Conservation (phyloP, 2,329 filamentous ascomycete genomes). For the Dothistroma septosporum region DNA sequence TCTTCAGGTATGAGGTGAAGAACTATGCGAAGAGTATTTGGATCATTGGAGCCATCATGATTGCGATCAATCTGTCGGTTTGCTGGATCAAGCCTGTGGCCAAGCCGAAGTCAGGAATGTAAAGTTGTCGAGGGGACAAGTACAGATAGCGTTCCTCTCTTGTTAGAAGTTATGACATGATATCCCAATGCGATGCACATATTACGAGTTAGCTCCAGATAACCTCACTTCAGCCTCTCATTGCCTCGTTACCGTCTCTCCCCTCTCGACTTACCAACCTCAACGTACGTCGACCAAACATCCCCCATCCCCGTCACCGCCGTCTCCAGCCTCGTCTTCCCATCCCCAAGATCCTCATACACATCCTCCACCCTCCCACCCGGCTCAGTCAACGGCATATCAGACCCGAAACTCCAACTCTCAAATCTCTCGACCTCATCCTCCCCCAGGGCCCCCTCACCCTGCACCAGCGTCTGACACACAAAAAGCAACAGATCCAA, state of each 20-base stretch:
- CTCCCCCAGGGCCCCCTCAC: too few species aligned
- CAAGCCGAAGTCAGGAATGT: constrained; percentile 21
- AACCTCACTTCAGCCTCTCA: too few species aligned
- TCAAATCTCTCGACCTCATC: background rate
- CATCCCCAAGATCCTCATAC: background rate
- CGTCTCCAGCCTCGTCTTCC: background rate
- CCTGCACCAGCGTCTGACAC: background rate
- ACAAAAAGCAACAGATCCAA: background rate
- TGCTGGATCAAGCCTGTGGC: constrained; percentile 59
- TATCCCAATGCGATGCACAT: background rate
- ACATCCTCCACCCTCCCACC: background rate
- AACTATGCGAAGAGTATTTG: constrained; percentile 56
- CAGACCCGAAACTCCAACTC: background rate
- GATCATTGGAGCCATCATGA: constrained; percentile 74
- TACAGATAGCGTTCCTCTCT: background rate
- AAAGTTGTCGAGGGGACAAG: background rate
- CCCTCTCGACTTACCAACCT: background rate
- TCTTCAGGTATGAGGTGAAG: constrained; percentile 62
- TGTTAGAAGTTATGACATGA: background rate
- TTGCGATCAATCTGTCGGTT: constrained; percentile 64
- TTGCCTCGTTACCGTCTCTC: too few species aligned
- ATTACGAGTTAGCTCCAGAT: too few species aligned
- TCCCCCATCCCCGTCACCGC: background rate
- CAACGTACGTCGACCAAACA: background rate
- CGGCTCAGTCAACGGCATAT: background rate